These are phyloP conservation scores for Aureobasidium melanogenum DNA, from an alignment of 2,329 filamentous ascomycete genomes.

Conservation along the genomic window DNA sequence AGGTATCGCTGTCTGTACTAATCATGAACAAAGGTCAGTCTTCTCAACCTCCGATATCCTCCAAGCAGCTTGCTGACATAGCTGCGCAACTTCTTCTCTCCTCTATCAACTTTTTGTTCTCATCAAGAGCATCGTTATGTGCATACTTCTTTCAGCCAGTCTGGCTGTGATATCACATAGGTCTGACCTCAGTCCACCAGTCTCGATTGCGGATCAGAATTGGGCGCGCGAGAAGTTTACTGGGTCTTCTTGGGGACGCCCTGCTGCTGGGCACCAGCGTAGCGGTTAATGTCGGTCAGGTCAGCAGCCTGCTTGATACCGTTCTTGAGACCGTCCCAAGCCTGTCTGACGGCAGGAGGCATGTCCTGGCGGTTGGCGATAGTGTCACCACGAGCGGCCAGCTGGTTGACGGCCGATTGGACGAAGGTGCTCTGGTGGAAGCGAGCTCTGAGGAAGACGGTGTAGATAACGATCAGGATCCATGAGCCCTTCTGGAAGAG, in stretches of 20 bases:
- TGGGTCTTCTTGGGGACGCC: constrained; percentile 57
- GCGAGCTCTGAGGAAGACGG: constrained; percentile 82
- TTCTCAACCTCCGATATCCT: constrained; percentile 3
- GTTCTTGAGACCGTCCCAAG: constrained; percentile 73
- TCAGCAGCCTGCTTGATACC: constrained; percentile 65
- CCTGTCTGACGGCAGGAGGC: constrained; percentile 67
- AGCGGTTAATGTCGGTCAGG: constrained; percentile 68
- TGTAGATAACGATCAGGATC: constrained; percentile 80
- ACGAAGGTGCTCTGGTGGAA: constrained; percentile 87
- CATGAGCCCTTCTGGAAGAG: constrained; percentile 86
- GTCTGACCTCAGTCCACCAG: not conserved
- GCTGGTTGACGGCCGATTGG: constrained; percentile 66
- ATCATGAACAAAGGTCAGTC: constrained; percentile 10
- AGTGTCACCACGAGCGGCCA: constrained; percentile 69
- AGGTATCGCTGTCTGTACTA: constrained; percentile 7
- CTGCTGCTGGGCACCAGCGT: constrained; percentile 41
- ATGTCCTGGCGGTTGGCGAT: constrained; percentile 78
- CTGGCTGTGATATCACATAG: not conserved
- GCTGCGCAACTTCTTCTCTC: not conserved
- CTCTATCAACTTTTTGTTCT: constrained; percentile 8
- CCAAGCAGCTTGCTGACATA: constrained; percentile 3
- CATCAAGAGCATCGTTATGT: not conserved
- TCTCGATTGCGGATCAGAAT: not conserved
- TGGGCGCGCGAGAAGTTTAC: constrained; percentile 26
- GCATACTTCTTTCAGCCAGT: not conserved